Evolutionary conservation across 306 rosid genomes (phyloP).

Genomic region (Bauhinia variegata): DNA sequence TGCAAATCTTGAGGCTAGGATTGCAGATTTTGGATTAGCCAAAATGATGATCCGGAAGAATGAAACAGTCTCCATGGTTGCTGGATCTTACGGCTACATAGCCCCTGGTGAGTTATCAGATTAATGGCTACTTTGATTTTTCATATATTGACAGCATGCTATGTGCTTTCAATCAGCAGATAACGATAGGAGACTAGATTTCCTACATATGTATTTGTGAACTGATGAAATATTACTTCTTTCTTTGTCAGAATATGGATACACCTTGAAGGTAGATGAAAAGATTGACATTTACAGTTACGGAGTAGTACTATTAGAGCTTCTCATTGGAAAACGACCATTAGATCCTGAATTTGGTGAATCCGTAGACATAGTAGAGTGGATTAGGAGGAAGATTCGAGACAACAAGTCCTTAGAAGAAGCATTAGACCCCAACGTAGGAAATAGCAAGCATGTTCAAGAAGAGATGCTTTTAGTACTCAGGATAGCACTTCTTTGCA

Average conservation of each 20-base stretch:
- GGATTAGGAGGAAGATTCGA: conserved; percentile 74
- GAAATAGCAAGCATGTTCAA: conserved; percentile 76
- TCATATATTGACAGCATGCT: background rate
- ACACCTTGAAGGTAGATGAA: conserved; percentile 89
- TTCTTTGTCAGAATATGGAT: conserved; percentile 76
- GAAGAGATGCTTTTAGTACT: conserved; percentile 95
- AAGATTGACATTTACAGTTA: conserved; percentile 91
- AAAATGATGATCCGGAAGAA: conserved; percentile 85
- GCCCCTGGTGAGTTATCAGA: conserved; percentile 79
- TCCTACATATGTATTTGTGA: conserved; percentile 10
- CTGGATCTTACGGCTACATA: conserved; percentile 95
- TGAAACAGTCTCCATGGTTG: conserved; percentile 93
- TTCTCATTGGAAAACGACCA: conserved; percentile 79
- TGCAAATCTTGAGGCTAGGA: conserved; percentile 86
- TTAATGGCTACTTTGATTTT: conserved; percentile 12
- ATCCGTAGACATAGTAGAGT: conserved; percentile 77
- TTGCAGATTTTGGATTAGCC: conserved; percentile 95
- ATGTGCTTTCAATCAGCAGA: conserved; percentile 8
- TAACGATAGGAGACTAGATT: conserved; percentile 1
- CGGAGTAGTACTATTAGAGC: conserved; percentile 93
- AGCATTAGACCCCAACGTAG: conserved; percentile 76
- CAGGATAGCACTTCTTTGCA: conserved; percentile 86
- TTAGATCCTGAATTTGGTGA: conserved; percentile 81
- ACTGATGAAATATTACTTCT: background rate
- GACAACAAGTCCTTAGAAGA: conserved; percentile 69